These are phyloP conservation scores for Trichoderma guizhouense DNA, from an alignment of 2,329 filamentous ascomycete genomes.

Conservation along the genomic window DNA sequence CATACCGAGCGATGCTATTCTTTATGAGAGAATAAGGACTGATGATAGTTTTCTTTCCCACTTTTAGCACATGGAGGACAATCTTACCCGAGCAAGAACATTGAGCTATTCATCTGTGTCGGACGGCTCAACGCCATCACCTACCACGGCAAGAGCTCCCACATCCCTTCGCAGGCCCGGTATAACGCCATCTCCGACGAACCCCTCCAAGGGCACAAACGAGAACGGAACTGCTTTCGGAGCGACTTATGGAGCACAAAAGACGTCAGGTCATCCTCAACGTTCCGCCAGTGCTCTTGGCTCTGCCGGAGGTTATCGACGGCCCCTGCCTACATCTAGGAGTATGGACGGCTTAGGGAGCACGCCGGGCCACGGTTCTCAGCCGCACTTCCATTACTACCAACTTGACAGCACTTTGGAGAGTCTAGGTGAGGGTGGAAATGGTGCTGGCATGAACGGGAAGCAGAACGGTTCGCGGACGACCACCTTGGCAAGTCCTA, in stretches of 20 bases:
- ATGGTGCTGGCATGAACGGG: constrained; percentile 26
- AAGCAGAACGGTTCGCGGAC: constrained; percentile 33
- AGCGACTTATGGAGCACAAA: constrained; percentile 22
- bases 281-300: constrained; percentile 64
- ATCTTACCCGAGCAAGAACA: constrained; percentile 74
- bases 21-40: background rate
- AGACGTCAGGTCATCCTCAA: constrained; percentile 39
- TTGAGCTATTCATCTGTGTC: constrained; percentile 47
- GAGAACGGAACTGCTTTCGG: constrained; percentile 30
- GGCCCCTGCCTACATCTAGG: constrained; percentile 42
- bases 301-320: constrained; percentile 56
- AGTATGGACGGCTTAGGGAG: constrained; percentile 42
- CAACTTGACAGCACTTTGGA: constrained; percentile 45
- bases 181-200: constrained; percentile 18
- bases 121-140: constrained; percentile 52
- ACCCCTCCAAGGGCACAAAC: constrained; percentile 33
- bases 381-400: constrained; percentile 32
- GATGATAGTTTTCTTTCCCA: background rate
- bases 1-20: background rate
- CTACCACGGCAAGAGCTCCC: constrained; percentile 38
- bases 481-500: constrained; percentile 44
- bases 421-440: constrained; percentile 51
- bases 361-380: constrained; percentile 22
- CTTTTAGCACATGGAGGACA: constrained; percentile 83
- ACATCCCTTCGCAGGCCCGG: constrained; percentile 25